Conservation (phyloP, 1,284 basidiomycete genomes). For the Erythrobasidium hasegawianum region DNA sequence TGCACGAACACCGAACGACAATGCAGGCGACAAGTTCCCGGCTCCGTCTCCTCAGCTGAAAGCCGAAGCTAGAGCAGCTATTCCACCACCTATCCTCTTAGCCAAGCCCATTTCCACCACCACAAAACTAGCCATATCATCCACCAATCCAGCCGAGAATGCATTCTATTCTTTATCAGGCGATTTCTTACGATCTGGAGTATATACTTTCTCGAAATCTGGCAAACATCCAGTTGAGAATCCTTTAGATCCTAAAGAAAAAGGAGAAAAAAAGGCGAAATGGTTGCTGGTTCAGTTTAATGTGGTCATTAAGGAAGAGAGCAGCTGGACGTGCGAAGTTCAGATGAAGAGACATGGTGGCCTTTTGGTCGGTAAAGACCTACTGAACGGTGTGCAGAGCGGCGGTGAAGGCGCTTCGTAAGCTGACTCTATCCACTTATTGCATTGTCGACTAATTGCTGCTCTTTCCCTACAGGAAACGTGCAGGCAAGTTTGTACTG, state of each 20-base stretch:
- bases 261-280: constrained; percentile 8
- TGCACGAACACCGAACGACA: neutral
- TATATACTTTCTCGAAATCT: constrained; percentile 27
- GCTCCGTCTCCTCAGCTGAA: neutral
- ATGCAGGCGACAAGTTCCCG: neutral
- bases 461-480: neutral
- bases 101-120: constrained; percentile 9
- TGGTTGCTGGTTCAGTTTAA: constrained; percentile 31
- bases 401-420: constrained; percentile 18
- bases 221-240: constrained; percentile 28
- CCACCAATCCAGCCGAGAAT: constrained; percentile 5
- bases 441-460: neutral
- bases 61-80: constrained; percentile 1
- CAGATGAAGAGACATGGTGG: constrained; percentile 18
- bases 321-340: constrained; percentile 25
- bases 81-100: neutral
- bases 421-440: neutral
- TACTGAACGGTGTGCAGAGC: constrained; percentile 21
- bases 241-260: constrained; percentile 4
- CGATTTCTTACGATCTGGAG: constrained; percentile 26
- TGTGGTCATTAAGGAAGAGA: constrained; percentile 20
- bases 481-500: constrained; percentile 20
- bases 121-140: constrained; percentile 8
- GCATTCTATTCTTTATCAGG: constrained; percentile 26
- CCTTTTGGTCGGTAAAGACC: constrained; percentile 17